Evolutionary conservation across 176 grass and related monocot species (phyloP), one percentile per base, ranked within the genome.

Genomic region (Zoysia japonica): DNA sequence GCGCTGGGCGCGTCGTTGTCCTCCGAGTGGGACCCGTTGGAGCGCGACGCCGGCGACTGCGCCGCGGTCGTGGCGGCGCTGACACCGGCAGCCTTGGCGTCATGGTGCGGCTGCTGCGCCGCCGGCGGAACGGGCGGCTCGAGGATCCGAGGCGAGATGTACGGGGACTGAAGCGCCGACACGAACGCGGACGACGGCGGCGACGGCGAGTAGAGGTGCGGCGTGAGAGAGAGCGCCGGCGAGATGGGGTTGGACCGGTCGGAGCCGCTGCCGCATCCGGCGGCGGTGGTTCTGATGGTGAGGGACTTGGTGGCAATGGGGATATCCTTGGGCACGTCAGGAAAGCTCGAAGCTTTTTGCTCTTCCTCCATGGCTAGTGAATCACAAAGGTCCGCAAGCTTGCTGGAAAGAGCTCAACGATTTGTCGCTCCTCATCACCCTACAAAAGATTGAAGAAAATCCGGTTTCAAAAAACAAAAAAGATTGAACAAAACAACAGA

Each of bases 171-270:
- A 53, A 99, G 78, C 62, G 96, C 96, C 39, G 92, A 99, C 40
- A 99, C 92, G 70, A 99, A 99, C 5, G 96, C 96, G 9, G 96
- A 99, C 5, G 88, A 93, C 40, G 96, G 96, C 17, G 96, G 96
- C 41, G 90, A 99, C 65, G 92, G 92, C 63, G 96, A 99, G 82
- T 99, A 92, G 70, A 99, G 86, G 86, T 90, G 85, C 38, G 96
- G 90, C 45, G 96, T 87, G 72, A 91, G 80, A 60, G 92, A 99
- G 78, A 99, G 95, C 48, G 88, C 88, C 68, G 92, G 92, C 56
- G 92, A 99, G 77, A 96, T 89, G 65, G 96, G 92, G 57, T 81
- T 75, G 44, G 88, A 95, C 56, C 83, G 86, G 77, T 95, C 90
- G 74, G 77, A 84, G 82, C 75, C 20, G 77, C 85, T 65, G 88